Base-by-base conservation (phyloP, 495 filamentous ascomycete genomes). In the Xylaria castorea region DNA sequence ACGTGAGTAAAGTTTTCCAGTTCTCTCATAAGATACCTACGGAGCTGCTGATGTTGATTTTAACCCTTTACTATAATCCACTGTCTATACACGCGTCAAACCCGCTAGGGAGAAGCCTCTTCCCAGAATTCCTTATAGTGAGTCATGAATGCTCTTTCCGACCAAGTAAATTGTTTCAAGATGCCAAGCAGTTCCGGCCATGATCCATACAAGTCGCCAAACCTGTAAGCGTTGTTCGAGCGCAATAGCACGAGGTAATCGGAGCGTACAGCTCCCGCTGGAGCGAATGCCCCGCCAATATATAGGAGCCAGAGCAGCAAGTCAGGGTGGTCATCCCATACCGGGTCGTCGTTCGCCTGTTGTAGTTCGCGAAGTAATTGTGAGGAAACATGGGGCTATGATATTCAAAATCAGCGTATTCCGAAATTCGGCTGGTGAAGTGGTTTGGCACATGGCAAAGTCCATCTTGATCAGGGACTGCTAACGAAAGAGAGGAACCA, bases 261-360 rank as follows among this genome's bases (percentile, higher is more conserved):
- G 9, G 77, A 77, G 25, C 79, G 81, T 55, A 80, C 73, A 44
- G 44, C 5, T 50, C 79, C 83, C 0, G 9, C 53, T 18, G 81
- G 76, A 11, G 83, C 73, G 77, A 83, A 83, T 57, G 83, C 77
- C 2, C 81, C 83, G 32, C 83, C 83, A 30, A 83, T 80, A 55
- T 80, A 74, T 30, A 83, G 65, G 20, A 83, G 73, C 83, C 83
- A 84, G 32, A 72, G 25, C 46, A 84, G 68, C 61, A 83, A 69
- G 34, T 78, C 77, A 36, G 77, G 75, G 27, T 69, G 66, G 25
- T 73, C 71, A 55, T 80, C 67, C 80, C 81, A 82, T 44, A 76
- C 34, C 12, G 55, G 14, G 73, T 78, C 75, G 14, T 79, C 51
- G 20, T 73, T 72, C 32, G 73, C 44, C 65, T 73, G 20, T 67